These are phyloP conservation scores for Zygoascus ofunaensis DNA, from an alignment of 805 yeast genomes.

Conservation along the genomic window DNA sequence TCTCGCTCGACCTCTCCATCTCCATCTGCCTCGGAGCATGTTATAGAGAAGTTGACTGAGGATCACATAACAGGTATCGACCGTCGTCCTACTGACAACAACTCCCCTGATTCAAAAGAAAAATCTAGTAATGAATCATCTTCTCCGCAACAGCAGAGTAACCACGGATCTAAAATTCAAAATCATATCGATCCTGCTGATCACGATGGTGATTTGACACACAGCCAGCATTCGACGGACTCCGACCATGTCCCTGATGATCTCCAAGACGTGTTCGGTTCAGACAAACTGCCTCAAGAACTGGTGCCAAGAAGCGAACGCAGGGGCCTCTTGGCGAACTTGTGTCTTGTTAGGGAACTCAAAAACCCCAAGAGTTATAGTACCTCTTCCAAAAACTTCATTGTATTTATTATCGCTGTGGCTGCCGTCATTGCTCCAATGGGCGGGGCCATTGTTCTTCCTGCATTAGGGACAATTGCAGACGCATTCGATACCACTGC, in stretches of 20 bases:
- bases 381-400: slow-evolving; percentile 35
- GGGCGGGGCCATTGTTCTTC: slow-evolving; percentile 79
- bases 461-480: slow-evolving; percentile 59
- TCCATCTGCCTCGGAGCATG: too few species aligned
- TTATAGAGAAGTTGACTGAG: too few species aligned
- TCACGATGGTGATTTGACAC: too few species aligned
- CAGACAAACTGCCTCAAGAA: too few species aligned
- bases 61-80: too few species aligned
- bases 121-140: background rate
- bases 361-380: slow-evolving; percentile 64
- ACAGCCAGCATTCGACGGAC: background rate
- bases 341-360: slow-evolving; percentile 57
- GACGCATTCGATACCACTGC: slow-evolving; percentile 46
- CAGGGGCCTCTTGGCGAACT: slow-evolving; percentile 47
- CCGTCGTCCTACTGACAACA: too few species aligned
- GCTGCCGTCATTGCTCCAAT: slow-evolving; percentile 80
- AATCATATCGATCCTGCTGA: background rate
- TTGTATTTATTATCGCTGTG: slow-evolving; percentile 57
- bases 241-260: background rate
- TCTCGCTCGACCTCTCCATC: too few species aligned
- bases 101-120: too few species aligned
- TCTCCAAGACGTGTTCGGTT: background rate
- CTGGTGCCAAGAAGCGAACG: slow-evolving; percentile 28
- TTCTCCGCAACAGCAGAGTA: background rate
- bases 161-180: too few species aligned